Percentiles rank a stretch among this genome's conserved stretches.
phyloP scores from a whole-genome alignment of 139 green algal genomes.

The Micractinium sp. region DNA sequence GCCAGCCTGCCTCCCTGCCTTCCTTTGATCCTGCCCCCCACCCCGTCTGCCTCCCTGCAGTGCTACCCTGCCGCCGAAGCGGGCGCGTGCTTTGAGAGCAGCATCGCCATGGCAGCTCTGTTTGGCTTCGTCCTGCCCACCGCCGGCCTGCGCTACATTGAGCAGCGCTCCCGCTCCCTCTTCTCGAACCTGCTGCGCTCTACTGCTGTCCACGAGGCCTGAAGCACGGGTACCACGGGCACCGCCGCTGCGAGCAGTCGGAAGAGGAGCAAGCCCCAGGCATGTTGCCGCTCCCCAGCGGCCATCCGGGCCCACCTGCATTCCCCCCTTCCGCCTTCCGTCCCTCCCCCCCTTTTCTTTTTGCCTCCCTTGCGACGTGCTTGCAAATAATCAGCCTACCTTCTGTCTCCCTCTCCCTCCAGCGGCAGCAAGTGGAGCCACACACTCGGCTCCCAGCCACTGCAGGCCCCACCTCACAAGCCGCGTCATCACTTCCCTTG shows the following conservation, averaged over 20 bases:
- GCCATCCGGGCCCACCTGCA: too few species aligned
- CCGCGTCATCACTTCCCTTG: too few species aligned
- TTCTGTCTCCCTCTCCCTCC: too few species aligned
- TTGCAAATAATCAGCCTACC: too few species aligned
- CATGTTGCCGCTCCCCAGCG: too few species aligned
- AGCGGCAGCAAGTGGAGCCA: too few species aligned
- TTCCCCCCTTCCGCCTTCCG: too few species aligned
- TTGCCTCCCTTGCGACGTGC: not conserved
- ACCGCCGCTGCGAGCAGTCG: not conserved
- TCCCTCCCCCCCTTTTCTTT: not conserved
- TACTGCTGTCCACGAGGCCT: not conserved
- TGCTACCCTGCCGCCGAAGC: not conserved
- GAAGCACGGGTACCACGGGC: not conserved
- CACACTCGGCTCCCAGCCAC: too few species aligned
- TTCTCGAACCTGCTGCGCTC: constrained; percentile 23
- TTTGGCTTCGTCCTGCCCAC: constrained; percentile 25
- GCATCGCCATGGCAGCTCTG: not conserved
- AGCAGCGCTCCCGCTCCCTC: constrained; percentile 4
- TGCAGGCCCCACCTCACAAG: too few species aligned
- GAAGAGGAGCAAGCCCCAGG: too few species aligned
- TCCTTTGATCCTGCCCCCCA: not conserved
- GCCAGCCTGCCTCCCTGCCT: not conserved
- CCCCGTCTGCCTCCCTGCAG: not conserved
- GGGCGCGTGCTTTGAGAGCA: not conserved
- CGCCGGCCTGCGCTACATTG: constrained; percentile 9